phyloP scores from a whole-genome alignment of 768 basidiomycete genomes.

The Albatrellus ellisii region DNA sequence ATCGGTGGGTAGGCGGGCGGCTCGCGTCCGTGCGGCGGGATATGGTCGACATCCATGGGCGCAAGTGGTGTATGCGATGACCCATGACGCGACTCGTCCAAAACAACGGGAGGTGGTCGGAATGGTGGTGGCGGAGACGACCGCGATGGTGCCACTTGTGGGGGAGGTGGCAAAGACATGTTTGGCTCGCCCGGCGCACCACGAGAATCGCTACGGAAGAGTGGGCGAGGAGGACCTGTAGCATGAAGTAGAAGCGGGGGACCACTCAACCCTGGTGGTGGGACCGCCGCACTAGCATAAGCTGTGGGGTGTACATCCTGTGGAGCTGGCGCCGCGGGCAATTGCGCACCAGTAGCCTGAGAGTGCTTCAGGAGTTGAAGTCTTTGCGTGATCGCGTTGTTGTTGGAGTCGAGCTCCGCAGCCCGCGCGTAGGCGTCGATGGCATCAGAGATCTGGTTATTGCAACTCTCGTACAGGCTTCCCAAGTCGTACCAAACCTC shows the following conservation, averaged over 20 bases:
- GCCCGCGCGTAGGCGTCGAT: conserved; percentile 97
- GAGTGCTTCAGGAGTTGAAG: conserved; percentile 69
- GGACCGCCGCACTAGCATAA: conserved; percentile 70
- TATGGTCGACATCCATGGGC: conserved; percentile 47
- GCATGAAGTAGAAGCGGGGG: conserved; percentile 54
- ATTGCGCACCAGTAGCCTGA: conserved; percentile 55
- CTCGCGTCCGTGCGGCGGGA: conserved; percentile 35
- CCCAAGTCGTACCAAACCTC: conserved; percentile 97
- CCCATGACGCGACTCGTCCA: conserved; percentile 60
- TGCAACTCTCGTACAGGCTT: conserved; percentile 93
- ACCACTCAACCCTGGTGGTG: conserved; percentile 47
- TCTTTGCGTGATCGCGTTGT: conserved; percentile 71
- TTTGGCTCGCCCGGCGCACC: conserved; percentile 31
- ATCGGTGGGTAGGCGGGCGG: conserved; percentile 27
- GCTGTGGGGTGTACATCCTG: conserved; percentile 95
- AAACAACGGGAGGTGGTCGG: conserved; percentile 68
- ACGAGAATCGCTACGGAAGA: conserved; percentile 56
- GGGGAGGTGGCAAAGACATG: conserved; percentile 45
- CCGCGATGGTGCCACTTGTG: conserved; percentile 27
- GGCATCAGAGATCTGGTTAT: conserved; percentile 97
- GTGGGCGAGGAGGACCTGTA: conserved; percentile 24
- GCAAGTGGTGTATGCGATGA: conserved; percentile 61
- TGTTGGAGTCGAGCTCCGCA: conserved; percentile 82
- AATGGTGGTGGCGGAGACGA: conserved; percentile 62
- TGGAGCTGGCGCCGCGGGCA: conserved; percentile 83